Base-by-base conservation (phyloP, 2,329 filamentous ascomycete genomes). In the Cordyceps militaris region DNA sequence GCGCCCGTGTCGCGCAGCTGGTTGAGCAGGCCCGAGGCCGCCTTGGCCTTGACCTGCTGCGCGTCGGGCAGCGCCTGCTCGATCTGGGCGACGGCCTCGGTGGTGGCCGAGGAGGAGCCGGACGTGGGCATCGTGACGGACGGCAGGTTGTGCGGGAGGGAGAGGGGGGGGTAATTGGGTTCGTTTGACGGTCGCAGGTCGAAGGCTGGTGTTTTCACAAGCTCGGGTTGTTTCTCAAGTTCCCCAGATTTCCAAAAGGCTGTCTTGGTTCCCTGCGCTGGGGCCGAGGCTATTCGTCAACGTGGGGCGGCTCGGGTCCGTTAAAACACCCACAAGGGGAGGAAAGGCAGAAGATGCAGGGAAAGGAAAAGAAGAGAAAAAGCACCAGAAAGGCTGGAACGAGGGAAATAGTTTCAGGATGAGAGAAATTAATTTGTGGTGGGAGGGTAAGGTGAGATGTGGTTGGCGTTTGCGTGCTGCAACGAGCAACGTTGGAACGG, bases 1-100 rank as follows among this genome's bases (percentile, higher is more conserved):
- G 93, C 93, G 9, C 81, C 86, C 53, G 99, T 82, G 43, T 93
- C 94, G 60, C 93, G 87, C 62, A 96, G 73, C 71, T 84, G 81
- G 21, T 80, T 70, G 14, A 74, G 66, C 54, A 73, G 66, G 38
- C 66, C 70, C 19, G 74, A 71, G 24, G 71, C 65, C 51, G 64
- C 60, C 53, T 61, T 61, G 56, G 70, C 74, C 4, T 70, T 73
- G 58, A 71, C 70, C 21, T 73, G 71, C 38, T 76, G 71, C 40
- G 67, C 68, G 62, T 76, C 76, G 49, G 72, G 61, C 32, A 59
- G 52, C 57, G 77, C 74, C 48, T 69, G 69, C 63, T 77, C 74
- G 60, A 78, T 66, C 66, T 77, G 75, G 19, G 73, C 71, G 63
- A 73, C 67, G 55, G 71, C 66, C 26, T 65, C 61, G 40, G 63